Evolutionary conservation across 2,329 filamentous ascomycete genomes (phyloP).

Genomic region (Penicillium palitans): DNA sequence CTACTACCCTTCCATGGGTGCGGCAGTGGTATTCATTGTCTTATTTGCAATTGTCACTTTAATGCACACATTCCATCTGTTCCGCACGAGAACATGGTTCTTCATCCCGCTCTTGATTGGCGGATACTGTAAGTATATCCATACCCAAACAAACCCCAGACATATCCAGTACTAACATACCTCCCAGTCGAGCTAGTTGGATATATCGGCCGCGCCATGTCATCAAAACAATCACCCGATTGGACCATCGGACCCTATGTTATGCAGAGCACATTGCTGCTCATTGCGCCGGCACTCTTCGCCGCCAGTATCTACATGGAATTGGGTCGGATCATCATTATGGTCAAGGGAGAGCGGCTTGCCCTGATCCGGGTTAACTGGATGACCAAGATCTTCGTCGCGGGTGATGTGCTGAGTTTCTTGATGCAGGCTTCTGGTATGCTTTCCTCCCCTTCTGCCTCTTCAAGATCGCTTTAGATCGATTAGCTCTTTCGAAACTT

Average conservation of each 20-base stretch:
- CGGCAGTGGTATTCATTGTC: constrained; percentile 26
- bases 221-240: constrained; percentile 35
- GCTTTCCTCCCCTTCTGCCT: neutral
- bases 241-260: constrained; percentile 29
- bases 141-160: neutral
- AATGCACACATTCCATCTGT: constrained; percentile 26
- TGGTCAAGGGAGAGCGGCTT: constrained; percentile 24
- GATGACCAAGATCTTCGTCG: constrained; percentile 33
- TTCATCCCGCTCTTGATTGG: constrained; percentile 35
- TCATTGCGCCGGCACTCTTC: constrained; percentile 28
- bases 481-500: neutral
- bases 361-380: constrained; percentile 25
- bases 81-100: constrained; percentile 29
- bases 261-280: constrained; percentile 30
- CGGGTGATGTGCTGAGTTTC: constrained; percentile 33
- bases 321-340: constrained; percentile 24
- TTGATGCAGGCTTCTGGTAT: constrained; percentile 33
- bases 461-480: neutral
- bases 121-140: constrained; percentile 35
- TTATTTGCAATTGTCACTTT: constrained; percentile 22
- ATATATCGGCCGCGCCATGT: constrained; percentile 52
- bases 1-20: constrained; percentile 29
- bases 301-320: constrained; percentile 34
- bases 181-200: constrained; percentile 53
- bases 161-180: neutral